phyloP scores from a whole-genome alignment of 108 stramenopile species.

The Nitzschia sp. region DNA sequence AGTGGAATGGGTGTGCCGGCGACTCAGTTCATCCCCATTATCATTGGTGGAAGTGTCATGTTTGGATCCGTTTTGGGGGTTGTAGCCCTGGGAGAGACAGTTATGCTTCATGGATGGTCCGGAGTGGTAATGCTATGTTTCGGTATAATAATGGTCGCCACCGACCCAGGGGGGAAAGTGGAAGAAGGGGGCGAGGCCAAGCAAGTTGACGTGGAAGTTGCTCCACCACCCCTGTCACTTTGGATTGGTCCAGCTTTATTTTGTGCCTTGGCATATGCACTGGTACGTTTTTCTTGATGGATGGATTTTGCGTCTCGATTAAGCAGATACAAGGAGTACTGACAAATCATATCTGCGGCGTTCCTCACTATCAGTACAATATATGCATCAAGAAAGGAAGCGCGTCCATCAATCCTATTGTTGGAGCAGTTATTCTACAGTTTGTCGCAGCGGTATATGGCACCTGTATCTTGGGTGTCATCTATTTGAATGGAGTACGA shows the following conservation, averaged over 20 bases:
- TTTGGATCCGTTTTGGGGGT: slow-evolving; percentile 58
- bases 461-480: slow-evolving; percentile 23
- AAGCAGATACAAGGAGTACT: no score
- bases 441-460: slow-evolving; percentile 65
- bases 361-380: slow-evolving; percentile 38
- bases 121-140: slow-evolving; percentile 47
- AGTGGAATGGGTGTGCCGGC: slow-evolving; percentile 61
- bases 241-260: slow-evolving; percentile 61
- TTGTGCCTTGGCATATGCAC: slow-evolving; percentile 65
- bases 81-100: slow-evolving; percentile 36
- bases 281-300: slow-evolving; percentile 7
- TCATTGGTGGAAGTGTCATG: slow-evolving; percentile 69
- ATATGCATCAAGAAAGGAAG: slow-evolving; percentile 72
- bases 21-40: slow-evolving; percentile 59
- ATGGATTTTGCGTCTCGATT: background rate
- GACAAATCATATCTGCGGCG: no score
- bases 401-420: slow-evolving; percentile 58
- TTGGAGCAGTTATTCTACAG: slow-evolving; percentile 72
- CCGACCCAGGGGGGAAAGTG: slow-evolving; percentile 33
- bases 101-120: slow-evolving; percentile 51
- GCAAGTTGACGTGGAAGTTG: background rate
- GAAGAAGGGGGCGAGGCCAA: background rate
- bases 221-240: slow-evolving; percentile 29
- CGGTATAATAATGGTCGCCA: slow-evolving; percentile 56
- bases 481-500: slow-evolving; percentile 23